Evolutionary conservation across 345 rosid species (phyloP), one percentile per base, ranked within the genome.

Genomic region (Anastatica hierochuntica): DNA sequence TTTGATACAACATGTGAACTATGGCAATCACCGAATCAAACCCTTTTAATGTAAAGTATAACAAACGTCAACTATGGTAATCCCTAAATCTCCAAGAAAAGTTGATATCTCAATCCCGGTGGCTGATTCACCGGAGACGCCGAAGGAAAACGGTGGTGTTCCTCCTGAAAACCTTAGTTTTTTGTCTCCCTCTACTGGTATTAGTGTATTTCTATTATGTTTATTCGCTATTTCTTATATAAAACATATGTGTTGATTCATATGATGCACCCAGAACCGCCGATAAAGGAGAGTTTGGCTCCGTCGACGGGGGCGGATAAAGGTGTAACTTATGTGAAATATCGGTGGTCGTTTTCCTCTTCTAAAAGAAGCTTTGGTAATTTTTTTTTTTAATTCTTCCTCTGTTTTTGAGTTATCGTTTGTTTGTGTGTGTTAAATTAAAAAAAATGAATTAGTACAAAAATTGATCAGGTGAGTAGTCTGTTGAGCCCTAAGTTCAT

Each of bases 281-380:
- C 57, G 43, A 11, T 14, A 31, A 64, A 31, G 43, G 63, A 48
- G 16, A 40, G 4, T 41, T 10, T 33, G 19, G 36, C 43, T 38
- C 56, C 53, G 30, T 37, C 15, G 14, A 38, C 23, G 12, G 15
- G 20, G 49, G 49, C 3, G 27, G 6, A 3, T 24, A 24, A 24
- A 4, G 27, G 27, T 24, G 27, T 24, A 7, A 38, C 26, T 23
- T 43, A 31, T 33, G 8, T 56, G 31, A 64, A 34, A 41, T 34
- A 43, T 64, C 63, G 58, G 1, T 49, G 51, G 57, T 64, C 63
- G 17, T 48, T 64, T 56, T 48, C 63, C 26, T 56, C 63, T 48
- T 48, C 69, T 41, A 49, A 31, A 10, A 64, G 41, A 64, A 64
- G 63, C 39, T 48, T 40, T 7, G 69, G 69, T 64, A 64, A 43